These are phyloP conservation scores for Lachancea mirantina DNA, from an alignment of 805 yeast genomes.

Conservation along the genomic window DNA sequence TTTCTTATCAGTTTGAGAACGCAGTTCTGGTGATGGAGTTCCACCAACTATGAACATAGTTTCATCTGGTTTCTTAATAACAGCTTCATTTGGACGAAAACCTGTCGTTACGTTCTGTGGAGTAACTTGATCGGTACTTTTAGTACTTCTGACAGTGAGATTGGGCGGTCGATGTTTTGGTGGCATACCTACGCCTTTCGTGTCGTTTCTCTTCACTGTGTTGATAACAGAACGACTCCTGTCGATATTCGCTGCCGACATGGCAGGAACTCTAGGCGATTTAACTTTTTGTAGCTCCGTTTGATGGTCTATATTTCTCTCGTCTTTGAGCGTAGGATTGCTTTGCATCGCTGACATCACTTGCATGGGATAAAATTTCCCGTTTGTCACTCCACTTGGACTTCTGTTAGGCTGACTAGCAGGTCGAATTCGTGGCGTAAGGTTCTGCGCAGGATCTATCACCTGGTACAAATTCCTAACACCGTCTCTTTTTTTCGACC, in stretches of 20 bases:
- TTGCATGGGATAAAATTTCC: constrained; percentile 7
- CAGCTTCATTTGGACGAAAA: constrained; percentile 19
- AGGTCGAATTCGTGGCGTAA: too few relatives aligned
- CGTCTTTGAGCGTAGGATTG: constrained; percentile 1
- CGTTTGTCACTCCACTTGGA: too few relatives aligned
- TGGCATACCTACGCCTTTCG: not conserved
- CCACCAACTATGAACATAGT: constrained; percentile 9
- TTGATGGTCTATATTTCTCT: too few relatives aligned
- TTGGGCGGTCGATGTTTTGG: not conserved
- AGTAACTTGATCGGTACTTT: constrained; percentile 11
- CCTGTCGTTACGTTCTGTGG: constrained; percentile 21
- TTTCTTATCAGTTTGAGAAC: constrained; percentile 2
- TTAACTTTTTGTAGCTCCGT: too few relatives aligned
- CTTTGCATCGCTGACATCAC: constrained; percentile 5
- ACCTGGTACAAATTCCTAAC: constrained; percentile 29
- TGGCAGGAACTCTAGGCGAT: too few relatives aligned
- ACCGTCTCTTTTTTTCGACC: constrained; percentile 30
- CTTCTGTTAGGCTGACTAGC: too few relatives aligned
- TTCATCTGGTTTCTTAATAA: constrained; percentile 9
- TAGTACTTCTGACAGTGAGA: too few relatives aligned
- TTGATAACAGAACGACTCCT: too few relatives aligned
- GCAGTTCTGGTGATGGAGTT: constrained; percentile 11
- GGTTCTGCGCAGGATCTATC: constrained; percentile 14
- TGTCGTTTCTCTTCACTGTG: too few relatives aligned
- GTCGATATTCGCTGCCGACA: too few relatives aligned